Conservation (phyloP, 805 yeast genomes). For the Saturnispora bothae region DNA sequence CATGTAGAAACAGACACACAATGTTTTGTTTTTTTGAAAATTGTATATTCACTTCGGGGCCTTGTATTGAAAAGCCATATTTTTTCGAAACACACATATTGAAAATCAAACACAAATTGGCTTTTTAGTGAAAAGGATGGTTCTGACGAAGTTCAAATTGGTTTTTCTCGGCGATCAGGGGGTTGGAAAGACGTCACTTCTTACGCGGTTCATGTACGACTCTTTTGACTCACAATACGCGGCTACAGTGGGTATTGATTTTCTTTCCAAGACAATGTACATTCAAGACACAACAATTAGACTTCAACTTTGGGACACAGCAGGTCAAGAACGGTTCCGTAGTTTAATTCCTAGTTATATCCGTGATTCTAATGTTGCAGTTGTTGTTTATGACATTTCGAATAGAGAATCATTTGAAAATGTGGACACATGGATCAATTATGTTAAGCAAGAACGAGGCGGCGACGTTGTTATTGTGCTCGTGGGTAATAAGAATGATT, state of each 20-base stretch:
- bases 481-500: conserved; percentile 88
- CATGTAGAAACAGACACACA: no score
- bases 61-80: no score
- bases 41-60: no score
- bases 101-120: no score
- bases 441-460: conserved; percentile 89
- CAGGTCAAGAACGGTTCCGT: conserved; percentile 94
- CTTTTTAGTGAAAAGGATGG: not conserved
- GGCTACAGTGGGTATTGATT: conserved; percentile 96
- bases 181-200: conserved; percentile 92
- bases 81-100: no score
- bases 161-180: conserved; percentile 97
- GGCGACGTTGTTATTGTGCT: conserved; percentile 76
- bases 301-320: conserved; percentile 95
- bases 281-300: conserved; percentile 92
- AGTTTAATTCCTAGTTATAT: conserved; percentile 92
- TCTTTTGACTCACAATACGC: conserved; percentile 93
- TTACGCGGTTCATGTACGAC: conserved; percentile 97
- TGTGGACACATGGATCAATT: conserved; percentile 87
- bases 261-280: conserved; percentile 86
- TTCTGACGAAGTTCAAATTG: conserved; percentile 64
- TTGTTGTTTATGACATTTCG: conserved; percentile 89
- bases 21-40: no score
- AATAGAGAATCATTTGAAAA: conserved; percentile 75
- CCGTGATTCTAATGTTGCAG: conserved; percentile 95